Evolutionary conservation across 2,329 filamentous ascomycete genomes (phyloP).

Genomic region (Phyllosticta capitalensis): DNA sequence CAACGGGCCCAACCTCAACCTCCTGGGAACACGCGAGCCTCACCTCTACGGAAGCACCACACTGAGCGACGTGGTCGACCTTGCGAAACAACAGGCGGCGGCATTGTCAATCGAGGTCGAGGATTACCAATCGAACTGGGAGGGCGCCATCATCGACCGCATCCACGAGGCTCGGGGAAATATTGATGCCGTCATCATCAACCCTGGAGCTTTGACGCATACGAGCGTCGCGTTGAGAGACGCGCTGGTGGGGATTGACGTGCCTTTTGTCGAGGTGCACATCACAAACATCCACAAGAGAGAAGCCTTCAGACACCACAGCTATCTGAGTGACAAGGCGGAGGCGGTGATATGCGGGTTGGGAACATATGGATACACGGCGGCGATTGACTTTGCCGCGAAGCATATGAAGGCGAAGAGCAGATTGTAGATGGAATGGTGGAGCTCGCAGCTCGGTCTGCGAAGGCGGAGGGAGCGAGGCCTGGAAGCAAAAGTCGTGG

Average conservation of each 20-base stretch:
- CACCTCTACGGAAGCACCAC: conserved; percentile 63
- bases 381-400: conserved; percentile 35
- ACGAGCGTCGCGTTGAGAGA: conserved; percentile 69
- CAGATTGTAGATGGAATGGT: not conserved
- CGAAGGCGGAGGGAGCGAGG: too few relatives aligned
- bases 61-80: conserved; percentile 49
- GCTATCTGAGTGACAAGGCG: conserved; percentile 67
- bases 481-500: not conserved
- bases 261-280: conserved; percentile 72
- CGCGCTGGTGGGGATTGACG: conserved; percentile 56
- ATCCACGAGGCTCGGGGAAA: conserved; percentile 56
- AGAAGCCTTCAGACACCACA: conserved; percentile 59
- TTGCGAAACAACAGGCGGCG: conserved; percentile 41
- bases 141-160: conserved; percentile 63
- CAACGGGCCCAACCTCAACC: conserved; percentile 77
- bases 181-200: conserved; percentile 62
- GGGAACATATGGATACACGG: conserved; percentile 38
- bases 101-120: conserved; percentile 43
- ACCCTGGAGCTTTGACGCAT: conserved; percentile 66
- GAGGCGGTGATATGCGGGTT: conserved; percentile 63
- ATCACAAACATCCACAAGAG: conserved; percentile 64
- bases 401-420: conserved; percentile 18
- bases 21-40: conserved; percentile 66
- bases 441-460: too few relatives aligned
- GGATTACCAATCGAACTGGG: conserved; percentile 67